phyloP scores from a whole-genome alignment of 2,329 filamentous ascomycete genomes.

The Epichloe amarillans region DNA sequence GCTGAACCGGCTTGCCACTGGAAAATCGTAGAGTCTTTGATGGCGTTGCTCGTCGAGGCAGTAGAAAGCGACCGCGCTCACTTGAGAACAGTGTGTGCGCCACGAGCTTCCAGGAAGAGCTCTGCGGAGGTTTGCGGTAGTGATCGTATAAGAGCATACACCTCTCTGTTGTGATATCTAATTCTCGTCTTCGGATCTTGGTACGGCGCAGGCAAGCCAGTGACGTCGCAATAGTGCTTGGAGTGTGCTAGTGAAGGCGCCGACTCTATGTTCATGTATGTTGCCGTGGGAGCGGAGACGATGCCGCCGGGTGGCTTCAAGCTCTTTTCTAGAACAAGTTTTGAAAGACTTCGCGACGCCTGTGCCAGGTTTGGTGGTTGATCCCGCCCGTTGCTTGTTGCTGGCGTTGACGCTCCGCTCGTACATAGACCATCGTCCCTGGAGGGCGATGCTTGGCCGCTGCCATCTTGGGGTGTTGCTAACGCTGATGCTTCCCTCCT shows the following conservation, averaged over 20 bases:
- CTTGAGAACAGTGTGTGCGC: constrained; percentile 87
- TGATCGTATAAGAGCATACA: constrained; percentile 71
- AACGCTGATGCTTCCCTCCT: constrained; percentile 85
- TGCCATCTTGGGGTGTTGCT: constrained; percentile 62
- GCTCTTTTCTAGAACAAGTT: constrained; percentile 78
- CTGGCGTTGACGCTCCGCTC: constrained; percentile 45
- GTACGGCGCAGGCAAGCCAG: constrained; percentile 81
- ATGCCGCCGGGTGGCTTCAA: constrained; percentile 27
- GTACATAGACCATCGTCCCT: constrained; percentile 41
- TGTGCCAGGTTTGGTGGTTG: constrained; percentile 66
- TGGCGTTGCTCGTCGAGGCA: not conserved
- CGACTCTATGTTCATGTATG: constrained; percentile 94
- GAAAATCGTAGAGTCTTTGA: not conserved
- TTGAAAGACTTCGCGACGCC: constrained; percentile 73
- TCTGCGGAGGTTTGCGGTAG: constrained; percentile 75
- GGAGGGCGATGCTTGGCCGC: constrained; percentile 57
- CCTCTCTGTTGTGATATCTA: constrained; percentile 84
- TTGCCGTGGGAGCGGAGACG: constrained; percentile 51
- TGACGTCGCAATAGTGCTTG: constrained; percentile 91
- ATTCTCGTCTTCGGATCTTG: constrained; percentile 89
- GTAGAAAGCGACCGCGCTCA: constrained; percentile 28
- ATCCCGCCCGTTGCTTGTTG: constrained; percentile 25
- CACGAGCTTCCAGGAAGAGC: constrained; percentile 76
- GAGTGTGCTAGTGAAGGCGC: constrained; percentile 76
- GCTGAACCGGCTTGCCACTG: not conserved